Conservation (phyloP, 441 rosid species). For the Arabidopsis hybrid region DNA sequence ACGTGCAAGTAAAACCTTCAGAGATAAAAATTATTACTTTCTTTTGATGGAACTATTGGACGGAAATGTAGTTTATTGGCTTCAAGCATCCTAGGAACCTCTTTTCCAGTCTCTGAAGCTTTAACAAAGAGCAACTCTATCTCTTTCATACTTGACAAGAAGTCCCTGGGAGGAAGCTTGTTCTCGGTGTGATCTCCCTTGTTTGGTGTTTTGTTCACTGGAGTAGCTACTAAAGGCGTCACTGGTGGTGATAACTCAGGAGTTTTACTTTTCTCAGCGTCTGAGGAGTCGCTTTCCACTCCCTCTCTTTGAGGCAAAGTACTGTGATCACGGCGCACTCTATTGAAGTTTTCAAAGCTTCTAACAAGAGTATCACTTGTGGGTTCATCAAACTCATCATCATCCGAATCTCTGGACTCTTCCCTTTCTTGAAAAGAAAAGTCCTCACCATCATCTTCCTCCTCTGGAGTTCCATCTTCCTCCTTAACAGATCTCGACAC, state of each 20-base stretch:
- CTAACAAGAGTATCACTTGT: conserved; percentile 74
- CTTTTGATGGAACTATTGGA: conserved; percentile 63
- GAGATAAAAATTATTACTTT: conserved; percentile 54
- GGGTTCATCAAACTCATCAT: conserved; percentile 88
- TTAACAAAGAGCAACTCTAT: conserved; percentile 75
- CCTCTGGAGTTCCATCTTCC: conserved; percentile 68
- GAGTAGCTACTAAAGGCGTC: conserved; percentile 52
- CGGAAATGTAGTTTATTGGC: conserved; percentile 91
- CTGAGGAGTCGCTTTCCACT: conserved; percentile 63
- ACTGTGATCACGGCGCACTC: conserved; percentile 59
- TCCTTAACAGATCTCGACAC: conserved; percentile 58
- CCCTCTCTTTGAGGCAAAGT: conserved; percentile 54
- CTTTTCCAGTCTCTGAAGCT: conserved; percentile 96
- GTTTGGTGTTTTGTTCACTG: conserved; percentile 54
- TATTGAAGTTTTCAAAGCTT: conserved; percentile 81
- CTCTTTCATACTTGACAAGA: conserved; percentile 83
- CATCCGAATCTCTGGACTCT: conserved; percentile 73
- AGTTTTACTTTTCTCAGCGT: conserved; percentile 63
- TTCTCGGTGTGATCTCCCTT: conserved; percentile 59
- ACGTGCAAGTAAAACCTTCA: background rate
- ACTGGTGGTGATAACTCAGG: conserved; percentile 72
- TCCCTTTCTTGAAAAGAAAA: conserved; percentile 62
- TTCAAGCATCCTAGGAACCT: conserved; percentile 98
- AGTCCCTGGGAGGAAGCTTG: conserved; percentile 75
- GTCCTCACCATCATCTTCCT: conserved; percentile 75